phyloP scores from a whole-genome alignment of 2,329 filamentous ascomycete genomes.

The Rhytidhysteron rufulum region DNA sequence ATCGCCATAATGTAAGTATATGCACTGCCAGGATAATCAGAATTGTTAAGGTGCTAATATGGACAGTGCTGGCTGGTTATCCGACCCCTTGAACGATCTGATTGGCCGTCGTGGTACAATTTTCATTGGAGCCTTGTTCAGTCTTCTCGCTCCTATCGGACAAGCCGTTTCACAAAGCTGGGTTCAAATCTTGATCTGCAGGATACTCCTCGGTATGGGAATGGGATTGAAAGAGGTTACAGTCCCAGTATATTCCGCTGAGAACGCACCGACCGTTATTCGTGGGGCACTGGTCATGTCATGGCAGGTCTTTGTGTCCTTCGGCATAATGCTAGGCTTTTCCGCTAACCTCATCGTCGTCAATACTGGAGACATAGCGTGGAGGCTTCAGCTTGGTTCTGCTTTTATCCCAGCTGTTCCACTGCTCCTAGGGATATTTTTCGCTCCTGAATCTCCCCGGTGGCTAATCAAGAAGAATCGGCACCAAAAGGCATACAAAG shows the following conservation, averaged over 20 bases:
- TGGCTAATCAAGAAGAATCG: slow-evolving; percentile 38
- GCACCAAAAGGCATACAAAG: slow-evolving; percentile 32
- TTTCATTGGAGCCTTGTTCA: slow-evolving; percentile 24
- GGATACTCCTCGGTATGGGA: slow-evolving; percentile 7
- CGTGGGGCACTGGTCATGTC: slow-evolving; percentile 5
- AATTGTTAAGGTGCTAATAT: background rate
- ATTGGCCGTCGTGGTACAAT: slow-evolving; percentile 28
- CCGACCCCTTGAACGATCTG: slow-evolving; percentile 23
- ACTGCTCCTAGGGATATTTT: slow-evolving; percentile 6
- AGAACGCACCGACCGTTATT: slow-evolving; percentile 3
- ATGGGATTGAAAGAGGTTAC: slow-evolving; percentile 7
- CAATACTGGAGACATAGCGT: slow-evolving; percentile 2
- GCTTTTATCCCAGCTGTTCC: slow-evolving; percentile 4
- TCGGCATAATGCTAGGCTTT: slow-evolving; percentile 2
- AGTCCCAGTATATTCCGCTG: slow-evolving; percentile 4
- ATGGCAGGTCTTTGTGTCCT: slow-evolving; percentile 1
- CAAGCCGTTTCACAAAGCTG: slow-evolving; percentile 10
- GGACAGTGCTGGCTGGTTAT: slow-evolving; percentile 18
- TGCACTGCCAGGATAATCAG: background rate
- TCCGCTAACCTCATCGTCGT: slow-evolving; percentile 5
- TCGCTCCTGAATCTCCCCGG: slow-evolving; percentile 9
- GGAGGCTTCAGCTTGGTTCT: slow-evolving; percentile 3
- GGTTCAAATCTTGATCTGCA: slow-evolving; percentile 6
- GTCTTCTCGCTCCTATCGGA: slow-evolving; percentile 18
- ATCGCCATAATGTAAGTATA: slow-evolving; percentile 4